A percentile compares a stretch with the other conserved stretches of the same genome.
phyloP scores from a whole-genome alignment of 2,329 filamentous ascomycete genomes.

The Nigrospora sphaerica region DNA sequence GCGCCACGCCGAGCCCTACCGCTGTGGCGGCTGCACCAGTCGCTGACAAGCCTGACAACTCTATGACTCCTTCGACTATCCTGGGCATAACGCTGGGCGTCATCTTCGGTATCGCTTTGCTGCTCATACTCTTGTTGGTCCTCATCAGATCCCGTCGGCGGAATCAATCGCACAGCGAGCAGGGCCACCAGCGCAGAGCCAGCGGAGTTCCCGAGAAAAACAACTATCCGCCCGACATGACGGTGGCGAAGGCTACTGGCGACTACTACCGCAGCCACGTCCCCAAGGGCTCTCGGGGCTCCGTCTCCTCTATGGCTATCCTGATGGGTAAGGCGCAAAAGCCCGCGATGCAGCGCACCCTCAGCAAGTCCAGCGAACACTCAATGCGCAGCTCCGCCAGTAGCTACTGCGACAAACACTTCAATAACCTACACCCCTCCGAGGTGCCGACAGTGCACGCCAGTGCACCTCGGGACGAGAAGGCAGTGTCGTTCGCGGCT shows the following conservation, averaged over 20 bases:
- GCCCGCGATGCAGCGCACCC: slow-evolving; percentile 24
- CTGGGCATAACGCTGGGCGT: slow-evolving; percentile 77
- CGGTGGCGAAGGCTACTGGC: slow-evolving; percentile 36
- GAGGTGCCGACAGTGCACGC: too few relatives aligned
- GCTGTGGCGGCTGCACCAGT: slow-evolving; percentile 6
- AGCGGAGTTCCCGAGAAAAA: slow-evolving; percentile 51
- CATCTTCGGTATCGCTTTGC: slow-evolving; percentile 64
- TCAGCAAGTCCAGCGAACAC: slow-evolving; percentile 49
- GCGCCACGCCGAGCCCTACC: slow-evolving; percentile 5
- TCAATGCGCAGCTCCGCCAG: slow-evolving; percentile 43
- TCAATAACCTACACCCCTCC: slow-evolving; percentile 35
- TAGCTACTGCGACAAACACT: slow-evolving; percentile 54
- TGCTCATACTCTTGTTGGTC: slow-evolving; percentile 67
- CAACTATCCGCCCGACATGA: slow-evolving; percentile 30
- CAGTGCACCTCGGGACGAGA: slow-evolving; percentile 6
- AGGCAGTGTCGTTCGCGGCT: slow-evolving; percentile 12
- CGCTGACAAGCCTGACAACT: slow-evolving; percentile 21
- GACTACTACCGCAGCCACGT: slow-evolving; percentile 44
- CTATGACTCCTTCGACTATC: slow-evolving; percentile 47
- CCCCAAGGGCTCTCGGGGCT: slow-evolving; percentile 45
- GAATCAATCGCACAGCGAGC: slow-evolving; percentile 43
- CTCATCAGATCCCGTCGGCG: slow-evolving; percentile 56
- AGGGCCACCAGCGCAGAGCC: slow-evolving; percentile 33
- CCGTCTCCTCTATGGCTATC: slow-evolving; percentile 58
- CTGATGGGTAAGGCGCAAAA: slow-evolving; percentile 56